Evolutionary conservation across 1,139 yeast species (phyloP), one percentile per base, ranked within the genome.

Genomic region (Lodderomyces elongisporus): DNA sequence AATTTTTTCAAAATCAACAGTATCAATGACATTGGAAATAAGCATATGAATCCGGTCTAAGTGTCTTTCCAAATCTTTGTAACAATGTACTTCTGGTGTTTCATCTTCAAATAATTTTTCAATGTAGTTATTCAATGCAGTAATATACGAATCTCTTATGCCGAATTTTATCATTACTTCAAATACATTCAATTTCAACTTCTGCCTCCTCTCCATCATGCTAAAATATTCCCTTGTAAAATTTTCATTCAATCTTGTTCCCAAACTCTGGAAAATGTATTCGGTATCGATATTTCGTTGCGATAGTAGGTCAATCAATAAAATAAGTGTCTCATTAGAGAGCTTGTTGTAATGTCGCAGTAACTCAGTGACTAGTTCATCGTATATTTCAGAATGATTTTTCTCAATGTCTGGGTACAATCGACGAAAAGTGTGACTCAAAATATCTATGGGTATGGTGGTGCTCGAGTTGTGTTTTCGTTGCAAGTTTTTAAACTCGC

Each of bases 11-110:
- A 45, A 31, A 4, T 39, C 36, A 9, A 44, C 25, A 5, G 28
- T 28, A 2, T 46, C 30, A 4, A 48, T n/a, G n/a, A 37, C 28
- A 9, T 37, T 25, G 25, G 41, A 41, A 8, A 47, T 32, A 14
- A 54, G 22, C 17, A 39, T 22, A 36, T 64, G 70, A 4, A 66
- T 49, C 18, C 60, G 43, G 28, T 58, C 58, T 15, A 65, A 40
- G 41, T 52, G 64, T 28, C 47, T 45, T 22, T 66, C 62, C 25
- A 51, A 38, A 37, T 63, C 45, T 33, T 52, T 39, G 45, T 56
- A 65, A 41, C 66, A 70, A 41, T 68, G 74, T 3, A 56, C 54
- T 17, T 44, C 42, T 0, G 71, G 72, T 8, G 52, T 48, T 1
- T 41, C 35, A 3, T 56, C 56, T 3, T 38, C 42, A 39, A 53